A percentile compares a stretch with the other conserved stretches of the same genome.
These are phyloP conservation scores for Ceratobasidium sp. DNA, from an alignment of 1,284 basidiomycete genomes.

Conservation along the genomic window DNA sequence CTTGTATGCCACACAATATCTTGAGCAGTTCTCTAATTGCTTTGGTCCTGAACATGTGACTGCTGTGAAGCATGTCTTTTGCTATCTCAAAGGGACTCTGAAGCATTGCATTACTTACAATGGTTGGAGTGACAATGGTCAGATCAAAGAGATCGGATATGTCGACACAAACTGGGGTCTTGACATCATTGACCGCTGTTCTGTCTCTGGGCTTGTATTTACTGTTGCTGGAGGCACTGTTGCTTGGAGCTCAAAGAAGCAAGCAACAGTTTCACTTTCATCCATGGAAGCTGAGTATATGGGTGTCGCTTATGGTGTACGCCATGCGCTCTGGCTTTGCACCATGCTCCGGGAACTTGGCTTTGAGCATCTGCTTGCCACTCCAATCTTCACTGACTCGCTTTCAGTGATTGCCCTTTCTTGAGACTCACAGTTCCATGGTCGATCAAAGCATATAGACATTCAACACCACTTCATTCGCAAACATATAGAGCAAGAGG, in stretches of 20 bases:
- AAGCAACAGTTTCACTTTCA: slow-evolving; percentile 54
- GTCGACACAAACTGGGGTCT: slow-evolving; percentile 48
- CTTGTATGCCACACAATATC: slow-evolving; percentile 15
- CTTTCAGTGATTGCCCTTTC: slow-evolving; percentile 47
- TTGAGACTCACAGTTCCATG: slow-evolving; percentile 48
- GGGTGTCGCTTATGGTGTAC: slow-evolving; percentile 49
- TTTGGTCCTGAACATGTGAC: slow-evolving; percentile 44
- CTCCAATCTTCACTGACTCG: slow-evolving; percentile 49
- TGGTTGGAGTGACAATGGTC: slow-evolving; percentile 36
- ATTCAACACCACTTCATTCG: slow-evolving; percentile 51
- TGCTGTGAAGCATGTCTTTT: slow-evolving; percentile 47
- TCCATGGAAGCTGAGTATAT: slow-evolving; percentile 57
- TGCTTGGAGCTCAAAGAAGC: slow-evolving; percentile 57
- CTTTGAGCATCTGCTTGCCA: slow-evolving; percentile 33
- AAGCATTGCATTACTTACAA: not conserved
- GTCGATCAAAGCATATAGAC: slow-evolving; percentile 52
- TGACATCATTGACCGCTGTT: slow-evolving; percentile 50
- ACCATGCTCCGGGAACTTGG: slow-evolving; percentile 46
- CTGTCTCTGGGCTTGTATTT: slow-evolving; percentile 57
- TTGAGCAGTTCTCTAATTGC: slow-evolving; percentile 1
- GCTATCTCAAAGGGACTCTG: slow-evolving; percentile 46
- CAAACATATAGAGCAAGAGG: slow-evolving; percentile 51
- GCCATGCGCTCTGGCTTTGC: slow-evolving; percentile 51
- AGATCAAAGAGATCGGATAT: slow-evolving; percentile 13
- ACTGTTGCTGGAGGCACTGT: slow-evolving; percentile 51